Base-by-base conservation (phyloP, 129 eudicot species). In the Silybum marianum region DNA sequence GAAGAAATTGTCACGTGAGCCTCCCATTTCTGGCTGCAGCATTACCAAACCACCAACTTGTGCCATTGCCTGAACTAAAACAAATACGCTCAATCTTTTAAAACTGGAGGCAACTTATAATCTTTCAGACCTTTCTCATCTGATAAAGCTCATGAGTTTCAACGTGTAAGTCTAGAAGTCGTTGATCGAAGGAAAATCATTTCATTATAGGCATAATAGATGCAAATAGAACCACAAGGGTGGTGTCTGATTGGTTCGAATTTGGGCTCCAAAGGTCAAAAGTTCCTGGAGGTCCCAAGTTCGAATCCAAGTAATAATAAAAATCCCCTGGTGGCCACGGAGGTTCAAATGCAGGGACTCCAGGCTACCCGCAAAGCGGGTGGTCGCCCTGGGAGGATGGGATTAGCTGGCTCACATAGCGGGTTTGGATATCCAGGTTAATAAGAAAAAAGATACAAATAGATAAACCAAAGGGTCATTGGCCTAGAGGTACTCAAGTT, bases 41-140 rank as follows among this genome's bases (percentile, higher is more conserved):
- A 92, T 88, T 16, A 95, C 93, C 46, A 90, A 32, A 63, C 96
- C 97, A 71, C 96, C 97, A 72, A 92, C 98, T 81, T 95, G 98
- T 9, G 97, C 96, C 97, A 90, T 87, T 75, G 96, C 97, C 97
- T 90, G 82, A 63, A 76, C 16, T 76, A 14, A 76, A 69, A 79
- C 19, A 6, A 23, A 54, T 58, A 18, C n/a, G 66, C 66, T 58
- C 3, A 58, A n/a, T 58, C 23, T 51, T 22, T 13, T 26, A 1
- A 48, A 19, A 28, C 34, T 25, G 12, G 6, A 71, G 11, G 60
- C 72, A 23, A 24, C 62, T 22, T 71, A 71, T 71, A 71, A 69
- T 26, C 75, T 44, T 28, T 21, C 72, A 69, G 46, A 68, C 46
- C 32, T 4, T 68, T 69, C 21, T 68, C 51, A 18, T 48, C 1